Percentiles rank a stretch among this genome's conserved stretches.
Evolutionary conservation across 768 basidiomycete genomes (phyloP).

Genomic region (Tubosaeta brunneosetosa): DNA sequence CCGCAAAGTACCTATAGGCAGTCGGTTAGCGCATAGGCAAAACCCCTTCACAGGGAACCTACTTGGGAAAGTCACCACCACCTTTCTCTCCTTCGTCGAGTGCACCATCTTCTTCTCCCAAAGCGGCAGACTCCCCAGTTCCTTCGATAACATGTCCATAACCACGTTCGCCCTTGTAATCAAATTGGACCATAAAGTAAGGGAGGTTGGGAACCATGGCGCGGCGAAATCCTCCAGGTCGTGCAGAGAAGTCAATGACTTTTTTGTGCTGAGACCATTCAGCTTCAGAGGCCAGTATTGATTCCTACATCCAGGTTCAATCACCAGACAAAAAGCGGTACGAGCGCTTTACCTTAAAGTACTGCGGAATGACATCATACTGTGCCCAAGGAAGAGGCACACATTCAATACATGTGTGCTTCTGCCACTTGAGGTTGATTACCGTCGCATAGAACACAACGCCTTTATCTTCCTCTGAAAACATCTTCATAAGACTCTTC

Average conservation of each 20-base stretch:
- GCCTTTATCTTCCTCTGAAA: constrained; percentile 86
- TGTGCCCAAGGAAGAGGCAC: constrained; percentile 87
- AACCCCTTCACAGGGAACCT: constrained; percentile 18
- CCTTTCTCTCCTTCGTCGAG: constrained; percentile 87
- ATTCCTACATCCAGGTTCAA: constrained; percentile 56
- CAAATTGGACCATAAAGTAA: constrained; percentile 99
- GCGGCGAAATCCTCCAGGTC: constrained; percentile 90
- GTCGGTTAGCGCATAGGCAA: constrained; percentile 3
- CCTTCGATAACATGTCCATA: constrained; percentile 99
- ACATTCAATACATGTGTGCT: constrained; percentile 91
- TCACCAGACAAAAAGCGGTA: neutral
- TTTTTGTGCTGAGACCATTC: constrained; percentile 99
- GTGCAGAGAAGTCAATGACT: constrained; percentile 85
- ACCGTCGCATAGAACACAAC: constrained; percentile 96
- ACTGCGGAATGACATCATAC: constrained; percentile 84
- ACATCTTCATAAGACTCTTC: constrained; percentile 97
- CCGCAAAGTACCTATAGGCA: constrained; percentile 77
- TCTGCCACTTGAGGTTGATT: constrained; percentile 78
- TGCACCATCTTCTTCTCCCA: constrained; percentile 59
- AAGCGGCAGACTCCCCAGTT: constrained; percentile 54
- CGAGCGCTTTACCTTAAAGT: constrained; percentile 66
- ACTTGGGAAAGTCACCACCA: constrained; percentile 88
- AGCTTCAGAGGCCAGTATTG: constrained; percentile 84
- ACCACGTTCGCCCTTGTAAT: constrained; percentile 95
- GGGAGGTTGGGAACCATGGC: constrained; percentile 96